Evolutionary conservation across 148 eudicot species (phyloP).

Genomic region (Chenopodium berlandieri): DNA sequence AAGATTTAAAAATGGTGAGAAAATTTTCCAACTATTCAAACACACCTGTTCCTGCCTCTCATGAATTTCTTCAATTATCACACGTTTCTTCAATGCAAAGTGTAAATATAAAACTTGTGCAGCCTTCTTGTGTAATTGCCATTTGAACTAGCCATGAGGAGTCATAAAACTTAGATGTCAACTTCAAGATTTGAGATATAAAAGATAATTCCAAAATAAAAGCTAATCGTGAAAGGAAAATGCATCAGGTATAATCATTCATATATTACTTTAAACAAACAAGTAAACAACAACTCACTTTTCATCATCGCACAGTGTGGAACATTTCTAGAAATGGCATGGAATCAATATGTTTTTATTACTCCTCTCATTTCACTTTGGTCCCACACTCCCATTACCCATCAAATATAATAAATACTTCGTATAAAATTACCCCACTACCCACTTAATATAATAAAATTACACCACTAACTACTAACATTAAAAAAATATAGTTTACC

Average conservation of each 20-base stretch:
- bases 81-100: constrained; percentile 89
- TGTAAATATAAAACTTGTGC: constrained; percentile 88
- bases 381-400: no score
- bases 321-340: no score
- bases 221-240: background rate
- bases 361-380: no score
- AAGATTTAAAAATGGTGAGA: constrained; percentile 2
- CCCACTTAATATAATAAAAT: no score
- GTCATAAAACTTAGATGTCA: constrained; percentile 13
- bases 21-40: constrained; percentile 10
- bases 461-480: no score
- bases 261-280: background rate
- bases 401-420: no score
- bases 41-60: constrained; percentile 99
- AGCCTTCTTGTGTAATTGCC: constrained; percentile 91
- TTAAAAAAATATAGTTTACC: no score
- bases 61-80: constrained; percentile 84
- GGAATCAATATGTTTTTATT: no score
- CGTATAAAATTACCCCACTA: no score
- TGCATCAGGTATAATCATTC: background rate
- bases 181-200: constrained; percentile 1
- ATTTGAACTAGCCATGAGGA: constrained; percentile 64
- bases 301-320: no score
- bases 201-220: background rate
- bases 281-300: no score